These are phyloP conservation scores for Blastobotrys americana DNA, from an alignment of 805 yeast genomes.

Conservation along the genomic window DNA sequence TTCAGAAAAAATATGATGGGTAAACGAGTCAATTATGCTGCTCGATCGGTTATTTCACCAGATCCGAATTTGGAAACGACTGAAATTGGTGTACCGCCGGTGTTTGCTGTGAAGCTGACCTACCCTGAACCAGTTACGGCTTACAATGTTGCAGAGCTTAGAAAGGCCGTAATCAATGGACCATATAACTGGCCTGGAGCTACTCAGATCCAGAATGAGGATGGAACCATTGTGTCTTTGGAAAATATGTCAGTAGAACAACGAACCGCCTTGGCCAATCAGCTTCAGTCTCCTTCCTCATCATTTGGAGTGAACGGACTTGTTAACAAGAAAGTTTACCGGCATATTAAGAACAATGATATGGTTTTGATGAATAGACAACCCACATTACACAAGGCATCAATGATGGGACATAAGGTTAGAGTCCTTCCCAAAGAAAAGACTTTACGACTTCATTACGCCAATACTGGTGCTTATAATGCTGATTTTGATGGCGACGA, in stretches of 20 bases:
- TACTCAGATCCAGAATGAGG: conserved; percentile 89
- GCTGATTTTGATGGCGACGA: conserved; percentile 99
- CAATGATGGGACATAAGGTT: conserved; percentile 99
- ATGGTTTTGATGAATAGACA: conserved; percentile 98
- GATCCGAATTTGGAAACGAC: conserved; percentile 97
- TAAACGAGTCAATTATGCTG: conserved; percentile 97
- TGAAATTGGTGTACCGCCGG: conserved; percentile 98
- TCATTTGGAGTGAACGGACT: conserved; percentile 41
- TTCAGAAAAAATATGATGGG: conserved; percentile 99
- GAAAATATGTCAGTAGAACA: conserved; percentile 89
- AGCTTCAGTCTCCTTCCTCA: conserved; percentile 74
- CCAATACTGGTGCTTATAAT: conserved; percentile 97
- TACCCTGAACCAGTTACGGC: conserved; percentile 98
- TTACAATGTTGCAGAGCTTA: conserved; percentile 79
- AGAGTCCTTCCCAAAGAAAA: conserved; percentile 96
- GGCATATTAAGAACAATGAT: conserved; percentile 92
- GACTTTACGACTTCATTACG: conserved; percentile 93
- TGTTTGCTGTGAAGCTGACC: conserved; percentile 89
- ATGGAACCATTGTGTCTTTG: conserved; percentile 74
- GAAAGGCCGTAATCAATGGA: conserved; percentile 95
- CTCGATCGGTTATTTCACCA: conserved; percentile 97
- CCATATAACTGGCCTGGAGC: conserved; percentile 99
- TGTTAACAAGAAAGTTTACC: conserved; percentile 82
- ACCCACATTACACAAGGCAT: conserved; percentile 97
- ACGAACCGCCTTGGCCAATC: conserved; percentile 91